Evolutionary conservation across 805 yeast genomes (phyloP), one percentile per base, ranked within the genome.

Genomic region (Metschnikowia borealis): DNA sequence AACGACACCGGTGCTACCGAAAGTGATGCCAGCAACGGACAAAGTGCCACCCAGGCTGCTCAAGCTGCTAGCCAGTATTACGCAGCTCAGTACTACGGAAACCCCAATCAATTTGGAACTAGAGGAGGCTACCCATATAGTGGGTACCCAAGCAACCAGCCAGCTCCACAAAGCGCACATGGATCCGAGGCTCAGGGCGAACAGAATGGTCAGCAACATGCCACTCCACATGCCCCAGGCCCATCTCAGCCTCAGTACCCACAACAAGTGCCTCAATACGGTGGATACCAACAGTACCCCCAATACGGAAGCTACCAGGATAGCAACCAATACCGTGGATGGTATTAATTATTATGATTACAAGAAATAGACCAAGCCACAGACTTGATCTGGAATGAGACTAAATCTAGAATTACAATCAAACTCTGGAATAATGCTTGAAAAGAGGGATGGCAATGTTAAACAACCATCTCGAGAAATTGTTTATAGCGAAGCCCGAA

Each of bases 201-300:
- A 29, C 55, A 56, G 44, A 64, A 54, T 34, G 58, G 56, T 11
- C 65, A 56, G 36, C 70, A 61, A 48, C 69, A 64, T 47, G 61
- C 54, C 15, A 61, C 65, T 31, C 65, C 62, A 32, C 66, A 55
- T 26, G 39, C 50, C 5, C 52, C 52, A 33, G 50, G 50, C 13
- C 59, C 59, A 33, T 48, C 56, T 26, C 54, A 52, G 26, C 61
- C 61, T 20, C 65, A 62, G 49, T 59, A 62, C 47, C 66, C 68
- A 29, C 71, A 68, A 51, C 77, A 73, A 59, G 63, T 66, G 50
- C 77, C 76, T 26, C 76, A 73, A 61, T 73, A 69, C 56, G 75
- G 70, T 39, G 76, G 66, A n/a, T 73, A 72, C 58, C 78, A 73
- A 59, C 78, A 73, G 59, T 73, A 72, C 61, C 77, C 78, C 11